Conservation (phyloP, 2,329 filamentous ascomycete genomes). For the Sporothrix phasma region DNA sequence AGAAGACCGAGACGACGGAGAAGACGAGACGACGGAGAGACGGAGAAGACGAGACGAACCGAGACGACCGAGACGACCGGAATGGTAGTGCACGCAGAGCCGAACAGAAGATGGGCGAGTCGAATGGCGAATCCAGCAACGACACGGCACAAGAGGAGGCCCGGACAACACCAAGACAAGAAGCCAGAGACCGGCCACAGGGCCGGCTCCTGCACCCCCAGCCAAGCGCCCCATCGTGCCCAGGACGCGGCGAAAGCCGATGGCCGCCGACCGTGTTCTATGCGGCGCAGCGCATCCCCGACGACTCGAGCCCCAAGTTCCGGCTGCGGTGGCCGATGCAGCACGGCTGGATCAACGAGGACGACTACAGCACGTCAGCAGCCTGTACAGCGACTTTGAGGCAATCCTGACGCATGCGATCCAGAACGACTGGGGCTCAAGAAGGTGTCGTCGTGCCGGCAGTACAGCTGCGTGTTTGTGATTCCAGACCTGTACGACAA, state of each 20-base stretch:
- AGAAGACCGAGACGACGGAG: background rate
- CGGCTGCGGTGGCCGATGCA: constrained; percentile 88
- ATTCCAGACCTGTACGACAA: constrained; percentile 97
- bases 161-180: background rate
- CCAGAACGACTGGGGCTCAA: constrained; percentile 72
- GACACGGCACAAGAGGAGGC: background rate
- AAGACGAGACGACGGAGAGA: background rate
- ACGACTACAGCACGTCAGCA: constrained; percentile 71
- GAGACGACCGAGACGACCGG: background rate
- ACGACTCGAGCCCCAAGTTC: constrained; percentile 80
- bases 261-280: constrained; percentile 57
- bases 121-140: background rate
- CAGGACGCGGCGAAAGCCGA: constrained; percentile 17
- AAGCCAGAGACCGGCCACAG: background rate
- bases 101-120: background rate
- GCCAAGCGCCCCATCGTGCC: background rate
- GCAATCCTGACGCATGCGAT: constrained; percentile 79
- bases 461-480: constrained; percentile 94
- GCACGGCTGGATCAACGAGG: constrained; percentile 80
- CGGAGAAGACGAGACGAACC: background rate
- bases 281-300: constrained; percentile 75
- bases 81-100: background rate
- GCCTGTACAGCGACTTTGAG: constrained; percentile 79
- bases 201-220: background rate
- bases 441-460: constrained; percentile 69